Evolutionary conservation across 2,329 filamentous ascomycete genomes (phyloP).

Genomic region (Fusarium temperatum): DNA sequence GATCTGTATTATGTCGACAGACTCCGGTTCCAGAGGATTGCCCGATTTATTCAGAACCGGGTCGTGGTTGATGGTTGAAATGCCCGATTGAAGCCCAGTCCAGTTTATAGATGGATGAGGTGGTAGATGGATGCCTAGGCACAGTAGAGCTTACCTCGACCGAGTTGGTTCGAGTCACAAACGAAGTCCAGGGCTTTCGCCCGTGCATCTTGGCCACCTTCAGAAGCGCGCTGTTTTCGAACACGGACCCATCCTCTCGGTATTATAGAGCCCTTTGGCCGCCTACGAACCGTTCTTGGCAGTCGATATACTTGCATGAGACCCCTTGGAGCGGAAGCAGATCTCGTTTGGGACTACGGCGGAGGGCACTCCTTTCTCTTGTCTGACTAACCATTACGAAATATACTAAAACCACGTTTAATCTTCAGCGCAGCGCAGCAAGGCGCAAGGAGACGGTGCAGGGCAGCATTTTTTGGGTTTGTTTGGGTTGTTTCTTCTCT

Average conservation of each 20-base stretch:
- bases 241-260: conserved; percentile 27
- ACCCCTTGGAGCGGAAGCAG: conserved; percentile 24
- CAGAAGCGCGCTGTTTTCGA: conserved; percentile 14
- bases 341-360: conserved; percentile 36
- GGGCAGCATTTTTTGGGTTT: conserved; percentile 51
- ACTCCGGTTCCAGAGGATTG: conserved; percentile 20
- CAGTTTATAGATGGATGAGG: not conserved
- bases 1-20: conserved; percentile 28
- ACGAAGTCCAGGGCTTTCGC: not conserved
- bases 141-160: conserved; percentile 5
- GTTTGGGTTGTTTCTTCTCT: conserved; percentile 46
- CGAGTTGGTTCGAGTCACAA: conserved; percentile 5
- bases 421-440: conserved; percentile 50
- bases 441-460: conserved; percentile 50
- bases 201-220: conserved; percentile 1
- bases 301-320: conserved; percentile 34
- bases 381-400: conserved; percentile 49
- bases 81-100: conserved; percentile 5
- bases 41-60: not conserved
- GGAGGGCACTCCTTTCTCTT: conserved; percentile 39
- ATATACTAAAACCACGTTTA: conserved; percentile 48
- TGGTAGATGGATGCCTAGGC: conserved; percentile 2
- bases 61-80: conserved; percentile 17
- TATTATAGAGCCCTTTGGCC: conserved; percentile 37
- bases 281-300: conserved; percentile 22